Percentiles rank a stretch among this genome's conserved stretches.
Conservation (phyloP, 2,329 filamentous ascomycete genomes). For the Aspergillus fructus region DNA sequence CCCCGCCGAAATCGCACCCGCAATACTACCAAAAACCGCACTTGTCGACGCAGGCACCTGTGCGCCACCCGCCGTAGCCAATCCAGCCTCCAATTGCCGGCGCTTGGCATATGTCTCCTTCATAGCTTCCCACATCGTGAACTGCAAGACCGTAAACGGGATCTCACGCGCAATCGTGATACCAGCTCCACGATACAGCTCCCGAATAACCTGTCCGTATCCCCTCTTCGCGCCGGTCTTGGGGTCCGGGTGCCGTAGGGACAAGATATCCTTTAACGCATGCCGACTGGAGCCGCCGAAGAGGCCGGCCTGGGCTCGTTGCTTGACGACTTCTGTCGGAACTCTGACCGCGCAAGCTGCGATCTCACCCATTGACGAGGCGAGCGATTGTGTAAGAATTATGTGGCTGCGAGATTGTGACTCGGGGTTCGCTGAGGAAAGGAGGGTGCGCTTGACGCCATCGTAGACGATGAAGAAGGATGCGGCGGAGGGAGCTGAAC, state of each 20-base stretch:
- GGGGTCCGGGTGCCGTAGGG: conserved; percentile 41
- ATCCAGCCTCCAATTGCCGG: neutral
- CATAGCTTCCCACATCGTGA: conserved; percentile 93
- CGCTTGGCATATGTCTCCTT: conserved; percentile 57
- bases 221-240: conserved; percentile 39
- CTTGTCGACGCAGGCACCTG: conserved; percentile 72
- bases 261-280: conserved; percentile 70
- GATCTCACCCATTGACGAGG: conserved; percentile 82
- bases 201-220: conserved; percentile 65
- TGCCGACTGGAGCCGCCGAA: conserved; percentile 68
- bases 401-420: conserved; percentile 33
- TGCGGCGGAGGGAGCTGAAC: conserved; percentile 88
- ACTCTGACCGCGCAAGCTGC: conserved; percentile 90
- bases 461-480: conserved; percentile 98
- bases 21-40: conserved; percentile 77
- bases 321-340: conserved; percentile 95
- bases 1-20: conserved; percentile 81
- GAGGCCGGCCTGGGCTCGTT: conserved; percentile 85
- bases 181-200: conserved; percentile 87
- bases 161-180: conserved; percentile 96
- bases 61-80: conserved; percentile 26
- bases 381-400: conserved; percentile 70
- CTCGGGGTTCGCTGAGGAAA: conserved; percentile 22
- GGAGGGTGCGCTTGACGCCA: conserved; percentile 59
- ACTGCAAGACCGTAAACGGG: conserved; percentile 95